Conservation (phyloP, 139 green algal species). For the Tetraselmis striata region DNA sequence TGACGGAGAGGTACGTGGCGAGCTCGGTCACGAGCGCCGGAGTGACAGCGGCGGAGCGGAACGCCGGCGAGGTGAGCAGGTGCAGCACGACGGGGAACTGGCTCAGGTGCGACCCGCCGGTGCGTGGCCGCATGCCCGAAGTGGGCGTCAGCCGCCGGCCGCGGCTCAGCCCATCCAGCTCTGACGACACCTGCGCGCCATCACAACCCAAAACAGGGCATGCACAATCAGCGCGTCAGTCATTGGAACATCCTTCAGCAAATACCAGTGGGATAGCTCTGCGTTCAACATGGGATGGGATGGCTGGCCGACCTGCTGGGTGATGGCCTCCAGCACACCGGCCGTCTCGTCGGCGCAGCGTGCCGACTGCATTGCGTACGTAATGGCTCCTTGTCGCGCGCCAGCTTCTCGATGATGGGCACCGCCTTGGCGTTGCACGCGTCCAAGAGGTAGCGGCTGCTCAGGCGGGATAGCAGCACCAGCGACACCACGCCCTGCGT, state of each 20-base stretch:
- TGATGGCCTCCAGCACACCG: constrained; percentile 35
- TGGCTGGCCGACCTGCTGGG: constrained; percentile 30
- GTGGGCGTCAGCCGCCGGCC: background rate
- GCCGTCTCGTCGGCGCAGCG: constrained; percentile 43
- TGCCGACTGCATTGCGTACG: constrained; percentile 31
- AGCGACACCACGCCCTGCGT: constrained; percentile 29
- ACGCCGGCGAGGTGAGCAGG: constrained; percentile 49
- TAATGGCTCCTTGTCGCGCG: constrained; percentile 61
- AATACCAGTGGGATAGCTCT: too few relatives aligned
- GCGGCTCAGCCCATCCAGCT: background rate
- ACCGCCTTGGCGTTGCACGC: constrained; percentile 52
- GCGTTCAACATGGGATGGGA: too few relatives aligned
- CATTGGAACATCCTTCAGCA: too few relatives aligned
- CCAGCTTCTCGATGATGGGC: constrained; percentile 7
- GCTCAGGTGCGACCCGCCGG: constrained; percentile 16
- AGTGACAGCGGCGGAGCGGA: constrained; percentile 40
- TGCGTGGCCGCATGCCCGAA: background rate
- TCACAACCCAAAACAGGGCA: too few relatives aligned
- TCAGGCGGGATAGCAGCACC: constrained; percentile 49
- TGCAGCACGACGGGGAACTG: constrained; percentile 51
- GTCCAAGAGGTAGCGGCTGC: constrained; percentile 42
- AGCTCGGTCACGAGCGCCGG: constrained; percentile 43
- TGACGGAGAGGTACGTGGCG: constrained; percentile 32
- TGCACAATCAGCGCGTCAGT: too few relatives aligned
- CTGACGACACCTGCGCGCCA: background rate